phyloP scores from a whole-genome alignment of 2,329 filamentous ascomycete genomes.

The Cladobotryum protrusum region DNA sequence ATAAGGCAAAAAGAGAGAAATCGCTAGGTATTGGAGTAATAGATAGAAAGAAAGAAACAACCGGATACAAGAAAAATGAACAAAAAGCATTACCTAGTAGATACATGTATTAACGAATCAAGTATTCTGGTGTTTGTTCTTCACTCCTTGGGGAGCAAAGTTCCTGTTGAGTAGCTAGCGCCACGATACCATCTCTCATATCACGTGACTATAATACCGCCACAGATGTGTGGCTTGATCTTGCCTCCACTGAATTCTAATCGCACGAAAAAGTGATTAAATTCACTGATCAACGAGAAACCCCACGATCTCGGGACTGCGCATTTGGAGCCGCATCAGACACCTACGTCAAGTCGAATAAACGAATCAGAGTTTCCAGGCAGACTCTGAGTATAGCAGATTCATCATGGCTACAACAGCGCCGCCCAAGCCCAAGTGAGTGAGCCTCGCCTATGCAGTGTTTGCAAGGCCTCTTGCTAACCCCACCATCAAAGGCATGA shows the following conservation, averaged over 20 bases:
- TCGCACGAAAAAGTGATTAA: constrained; percentile 37
- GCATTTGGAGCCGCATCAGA: too few species aligned
- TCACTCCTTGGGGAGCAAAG: too few species aligned
- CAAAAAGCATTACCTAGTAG: too few species aligned
- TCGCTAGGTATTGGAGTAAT: too few species aligned
- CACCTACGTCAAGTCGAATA: too few species aligned
- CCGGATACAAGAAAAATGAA: too few species aligned
- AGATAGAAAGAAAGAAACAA: too few species aligned
- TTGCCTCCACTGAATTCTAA: constrained; percentile 29
- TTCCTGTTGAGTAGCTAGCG: too few species aligned
- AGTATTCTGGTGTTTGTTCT: too few species aligned
- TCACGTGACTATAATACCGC: constrained; percentile 21
- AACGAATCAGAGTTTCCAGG: constrained; percentile 16
- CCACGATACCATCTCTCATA: too few species aligned
- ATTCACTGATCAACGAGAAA: constrained; percentile 32
- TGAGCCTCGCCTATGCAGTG: constrained; percentile 9
- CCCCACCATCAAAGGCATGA: constrained; percentile 51
- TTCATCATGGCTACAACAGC: constrained; percentile 33
- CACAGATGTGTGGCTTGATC: constrained; percentile 22
- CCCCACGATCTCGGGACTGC: constrained; percentile 26
- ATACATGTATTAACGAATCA: too few species aligned
- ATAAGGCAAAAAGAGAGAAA: too few species aligned
- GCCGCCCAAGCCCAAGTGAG: constrained; percentile 37
- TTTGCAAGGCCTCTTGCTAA: constrained; percentile 22
- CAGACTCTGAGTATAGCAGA: not conserved